A percentile compares a stretch with the other conserved stretches of the same genome.
These are phyloP conservation scores for Senecio squalidus DNA, from an alignment of 140 eudicot genomes.

Conservation along the genomic window DNA sequence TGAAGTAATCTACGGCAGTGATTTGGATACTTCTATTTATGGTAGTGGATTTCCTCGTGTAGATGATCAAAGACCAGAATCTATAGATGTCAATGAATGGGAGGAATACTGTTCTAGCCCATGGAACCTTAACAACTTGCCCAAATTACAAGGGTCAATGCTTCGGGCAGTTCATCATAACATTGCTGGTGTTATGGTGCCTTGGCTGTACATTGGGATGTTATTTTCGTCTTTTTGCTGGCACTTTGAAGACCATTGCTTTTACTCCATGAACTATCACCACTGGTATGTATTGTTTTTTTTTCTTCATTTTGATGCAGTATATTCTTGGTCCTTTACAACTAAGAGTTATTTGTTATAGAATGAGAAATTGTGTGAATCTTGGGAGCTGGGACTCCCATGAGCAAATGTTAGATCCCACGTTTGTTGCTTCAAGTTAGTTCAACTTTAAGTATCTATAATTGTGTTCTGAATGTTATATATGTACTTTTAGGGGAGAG, in stretches of 20 bases:
- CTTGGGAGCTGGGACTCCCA: background rate
- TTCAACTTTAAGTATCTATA: background rate
- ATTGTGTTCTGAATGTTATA: slow-evolving; percentile 4
- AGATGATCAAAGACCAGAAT: slow-evolving; percentile 53
- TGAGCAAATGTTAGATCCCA: background rate
- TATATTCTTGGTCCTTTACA: background rate
- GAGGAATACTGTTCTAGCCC: slow-evolving; percentile 74
- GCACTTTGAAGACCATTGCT: slow-evolving; percentile 99
- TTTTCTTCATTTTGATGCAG: no score
- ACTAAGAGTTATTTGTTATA: background rate
- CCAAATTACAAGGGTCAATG: slow-evolving; percentile 90
- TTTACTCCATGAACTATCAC: slow-evolving; percentile 96
- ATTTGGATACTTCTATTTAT: slow-evolving; percentile 82
- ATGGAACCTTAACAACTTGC: slow-evolving; percentile 98
- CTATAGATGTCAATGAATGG: slow-evolving; percentile 57
- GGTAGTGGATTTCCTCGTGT: slow-evolving; percentile 97
- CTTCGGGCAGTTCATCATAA: slow-evolving; percentile 89
- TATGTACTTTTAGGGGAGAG: slow-evolving; percentile 79
- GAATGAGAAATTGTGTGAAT: background rate
- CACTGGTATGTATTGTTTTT: slow-evolving; percentile 98
- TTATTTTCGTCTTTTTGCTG: slow-evolving; percentile 96
- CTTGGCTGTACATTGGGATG: slow-evolving; percentile 99
- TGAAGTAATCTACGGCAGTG: slow-evolving; percentile 97
- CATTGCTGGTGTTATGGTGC: slow-evolving; percentile 99
- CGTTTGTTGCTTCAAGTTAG: background rate